A percentile compares a stretch with the other conserved stretches of the same genome.
phyloP scores from a whole-genome alignment of 2,329 filamentous ascomycete species.

The Drechslerella coelobrocha region DNA sequence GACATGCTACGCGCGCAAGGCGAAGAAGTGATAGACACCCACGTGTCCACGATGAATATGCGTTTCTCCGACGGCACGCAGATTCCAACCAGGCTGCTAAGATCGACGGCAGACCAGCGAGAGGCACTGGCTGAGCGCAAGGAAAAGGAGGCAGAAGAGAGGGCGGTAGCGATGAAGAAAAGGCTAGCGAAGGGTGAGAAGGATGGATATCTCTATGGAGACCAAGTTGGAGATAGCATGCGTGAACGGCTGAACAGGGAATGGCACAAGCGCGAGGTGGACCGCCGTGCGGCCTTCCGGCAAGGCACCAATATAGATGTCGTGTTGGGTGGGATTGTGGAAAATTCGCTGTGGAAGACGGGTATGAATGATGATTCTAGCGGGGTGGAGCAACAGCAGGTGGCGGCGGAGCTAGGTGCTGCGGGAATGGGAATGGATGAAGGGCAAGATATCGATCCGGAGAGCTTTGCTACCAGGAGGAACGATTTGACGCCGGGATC shows the following conservation, averaged over 20 bases:
- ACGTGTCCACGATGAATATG: no score
- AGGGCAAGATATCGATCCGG: constrained; percentile 30
- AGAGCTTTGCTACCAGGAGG: constrained; percentile 31
- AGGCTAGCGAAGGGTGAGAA: neutral
- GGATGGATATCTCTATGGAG: neutral
- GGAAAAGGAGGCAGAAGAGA: neutral
- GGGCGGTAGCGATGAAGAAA: neutral
- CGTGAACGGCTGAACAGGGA: constrained; percentile 8
- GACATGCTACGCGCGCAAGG: no score
- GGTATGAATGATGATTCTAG: constrained; percentile 2
- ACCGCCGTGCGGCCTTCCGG: constrained; percentile 10
- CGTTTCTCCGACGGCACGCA: no score
- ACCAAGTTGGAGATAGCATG: constrained; percentile 14
- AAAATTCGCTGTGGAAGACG: constrained; percentile 19
- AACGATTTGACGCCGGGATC: constrained; percentile 21
- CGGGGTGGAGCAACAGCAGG: neutral
- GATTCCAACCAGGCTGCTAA: no score
- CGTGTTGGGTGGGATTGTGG: constrained; percentile 26
- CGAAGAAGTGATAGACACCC: no score
- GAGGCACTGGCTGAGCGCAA: neutral
- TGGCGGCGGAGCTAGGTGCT: neutral
- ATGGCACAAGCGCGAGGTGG: constrained; percentile 17
- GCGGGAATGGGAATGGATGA: constrained; percentile 8
- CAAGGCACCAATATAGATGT: constrained; percentile 19
- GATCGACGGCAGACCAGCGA: no score